Base-by-base conservation (phyloP, 2,329 filamentous ascomycete species). In the Rhexocercosporidium sp. region DNA sequence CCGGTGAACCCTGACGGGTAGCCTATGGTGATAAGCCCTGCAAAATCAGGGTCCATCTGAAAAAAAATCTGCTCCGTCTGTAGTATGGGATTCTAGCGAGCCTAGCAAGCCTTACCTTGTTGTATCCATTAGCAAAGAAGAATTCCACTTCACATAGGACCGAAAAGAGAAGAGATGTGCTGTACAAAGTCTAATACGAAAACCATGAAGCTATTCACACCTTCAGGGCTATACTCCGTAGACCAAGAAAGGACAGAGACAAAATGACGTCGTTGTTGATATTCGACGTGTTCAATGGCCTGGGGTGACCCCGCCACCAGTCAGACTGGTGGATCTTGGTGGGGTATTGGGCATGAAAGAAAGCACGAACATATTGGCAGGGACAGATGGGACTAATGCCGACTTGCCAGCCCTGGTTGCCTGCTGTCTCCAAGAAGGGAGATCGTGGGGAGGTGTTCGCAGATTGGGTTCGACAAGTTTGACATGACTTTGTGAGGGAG, bases 31-130 rank as follows among this genome's bases (percentile, higher is more conserved):
- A 25, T 18, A 9, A 39, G 16, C 14, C 20, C 20, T 25, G 16
- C 5, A n/a, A 25, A 22, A 57, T 57, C 53, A 57, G 53, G 53
- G 53, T 57, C 53, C 34, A 57, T 57, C 8, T 37, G 53, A 56
- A 54, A 7, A 9, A 37, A 14, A 14, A 22, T 25, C 22, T 37
- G 25, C 12, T 57, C 53, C 31, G n/a, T 25, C 31, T 12, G 14
- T 29, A 29, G 47, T 6, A 22, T 18, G 27, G 47, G 14, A 14
- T 2, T 56, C 5, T 31, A 31, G 29, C 29, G 9, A 31, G 29
- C 5, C 31, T 39, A 56, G 53, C 53, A 56, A 56, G 53, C 53
- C 29, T 39, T 12, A 12, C 29, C 29, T 37, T 37, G 53, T 47
- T 5, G 14, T n/a, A n/a, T 47, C 31, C 34, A 37, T 39, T n/a